A percentile compares a stretch with the other conserved stretches of the same genome.
These are phyloP conservation scores for Blastocystis sp. DNA, from an alignment of 352 stramenopile genomes.

Conservation along the genomic window DNA sequence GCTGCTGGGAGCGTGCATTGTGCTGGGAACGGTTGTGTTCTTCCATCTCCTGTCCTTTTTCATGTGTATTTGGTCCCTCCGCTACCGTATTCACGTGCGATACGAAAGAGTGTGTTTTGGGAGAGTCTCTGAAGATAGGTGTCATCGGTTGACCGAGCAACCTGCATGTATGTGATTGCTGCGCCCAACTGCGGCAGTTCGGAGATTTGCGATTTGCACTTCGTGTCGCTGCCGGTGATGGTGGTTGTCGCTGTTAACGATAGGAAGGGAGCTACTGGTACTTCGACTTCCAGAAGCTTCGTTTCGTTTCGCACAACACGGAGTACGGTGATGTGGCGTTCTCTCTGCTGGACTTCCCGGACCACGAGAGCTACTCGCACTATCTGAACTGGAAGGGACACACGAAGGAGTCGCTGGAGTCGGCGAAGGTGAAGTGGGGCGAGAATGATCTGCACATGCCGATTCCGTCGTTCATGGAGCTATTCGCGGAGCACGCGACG, in stretches of 20 bases:
- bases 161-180: constrained; percentile 11
- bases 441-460: constrained; percentile 59
- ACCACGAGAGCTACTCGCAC: neutral
- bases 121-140: neutral
- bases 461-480: constrained; percentile 58
- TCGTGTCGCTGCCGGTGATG: neutral
- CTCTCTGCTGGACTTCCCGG: constrained; percentile 22
- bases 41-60: constrained; percentile 34
- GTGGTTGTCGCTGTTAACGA: neutral
- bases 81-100: constrained; percentile 1
- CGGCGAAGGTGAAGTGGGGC: constrained; percentile 55
- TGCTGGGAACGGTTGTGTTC: constrained; percentile 2
- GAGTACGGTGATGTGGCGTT: neutral
- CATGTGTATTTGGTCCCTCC: constrained; percentile 36
- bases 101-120: neutral
- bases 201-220: constrained; percentile 28
- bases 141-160: neutral
- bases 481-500: constrained; percentile 86
- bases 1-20: neutral
- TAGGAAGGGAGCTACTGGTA: constrained; percentile 3
- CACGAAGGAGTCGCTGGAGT: neutral
- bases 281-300: constrained; percentile 44
- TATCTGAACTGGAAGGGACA: constrained; percentile 28
- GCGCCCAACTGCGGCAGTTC: constrained; percentile 35
- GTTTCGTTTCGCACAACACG: neutral